Base-by-base conservation (phyloP, 139 green algal genomes). In the Astrephomene gubernaculifera region DNA sequence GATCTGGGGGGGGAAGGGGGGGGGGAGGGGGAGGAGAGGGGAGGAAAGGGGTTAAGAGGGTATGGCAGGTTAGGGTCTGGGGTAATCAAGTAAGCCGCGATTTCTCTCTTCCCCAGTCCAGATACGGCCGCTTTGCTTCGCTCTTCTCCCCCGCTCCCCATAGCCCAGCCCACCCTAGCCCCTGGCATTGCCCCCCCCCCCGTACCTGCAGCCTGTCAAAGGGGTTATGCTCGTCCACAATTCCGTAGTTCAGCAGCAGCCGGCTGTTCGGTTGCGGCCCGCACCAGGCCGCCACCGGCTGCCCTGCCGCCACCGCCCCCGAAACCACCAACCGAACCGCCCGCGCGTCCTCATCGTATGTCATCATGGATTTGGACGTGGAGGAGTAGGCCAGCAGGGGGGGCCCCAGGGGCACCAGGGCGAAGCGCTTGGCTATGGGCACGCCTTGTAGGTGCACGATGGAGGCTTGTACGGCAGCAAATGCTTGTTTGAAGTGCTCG, bases 361-460 rank as follows among this genome's bases (percentile, higher is more conserved):
- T 84, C 36, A 99, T 90, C 90, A 98, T 94, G 44, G 93, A 94
- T 87, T 96, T 96, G 87, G 80, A 89, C 31, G 92, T 97, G 83
- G 88, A 94, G 81, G 81, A 91, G 90, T 99, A 99, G 8, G 87
- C 87, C 22, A 98, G 85, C 49, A 98, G 85, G 6, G 97, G 97
- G 0, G 97, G 96, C 0, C 96, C 97, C 79, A 99, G 90, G 0
- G 97, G 97, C 54, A 99, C 96, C 29, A 99, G 90, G 8, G 97
- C 96, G 94, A 99, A 99, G n/a, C 97, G 91, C 79, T 92, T 92
- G 29, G 92, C 89, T 33, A 95, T 82, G 24, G 91, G 85, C 31
- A 99, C 95, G 10, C 95, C 95, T 88, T 97, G 94, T 54, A 99
- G 89, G 82, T 99, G 97, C 65, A 99, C 96, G n/a, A 98, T 92